Base-by-base conservation (phyloP, 495 filamentous ascomycete species). In the Penicillium simplicissimum region DNA sequence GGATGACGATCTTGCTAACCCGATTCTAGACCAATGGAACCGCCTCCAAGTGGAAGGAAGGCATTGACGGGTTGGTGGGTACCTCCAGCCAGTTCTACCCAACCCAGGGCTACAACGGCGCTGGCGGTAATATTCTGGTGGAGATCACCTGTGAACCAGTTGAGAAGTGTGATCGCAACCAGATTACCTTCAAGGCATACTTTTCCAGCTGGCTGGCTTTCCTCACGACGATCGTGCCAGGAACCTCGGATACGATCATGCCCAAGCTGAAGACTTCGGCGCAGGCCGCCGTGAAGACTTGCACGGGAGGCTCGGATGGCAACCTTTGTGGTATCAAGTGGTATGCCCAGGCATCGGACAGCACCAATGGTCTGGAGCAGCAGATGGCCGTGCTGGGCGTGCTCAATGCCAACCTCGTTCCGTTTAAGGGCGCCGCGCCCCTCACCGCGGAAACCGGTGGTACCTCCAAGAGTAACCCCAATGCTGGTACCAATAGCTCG, bases 151-250 rank as follows among this genome's bases (percentile, higher is more conserved):
- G 90, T 78, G 91, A 96, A 66, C 69, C 77, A 0, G 71, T 74
- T 33, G 79, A 74, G 52, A 85, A 82, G 53, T 96, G 91, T 73
- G 82, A 90, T 70, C 79, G 79, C 49, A 91, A 94, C 67, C 85
- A 90, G 71, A 80, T 80, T 55, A 84, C 81, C 45, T 93, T 92
- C 81, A 94, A 93, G 74, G 89, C 88, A 9, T 88, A 90, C 65
- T 76, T 92, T 17, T 74, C 86, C 38, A 85, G 85, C 8, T 92
- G 87, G 88, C 77, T 94, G 69, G 84, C 86, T 2, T 82, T 82
- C 37, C 82, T 84, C 37, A 78, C 85, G 10, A 85, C 86, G 58
- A 79, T 93, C 61, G 90, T 87, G 6, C 89, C 90, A 4, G 85
- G 79, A 59, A 88, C 84, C 10, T 72, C 69, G 47, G 76, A 82